A percentile compares a stretch with the other conserved stretches of the same genome.
These are phyloP conservation scores for Anacardium occidentale DNA, from an alignment of 345 rosid genomes.

Conservation along the genomic window DNA sequence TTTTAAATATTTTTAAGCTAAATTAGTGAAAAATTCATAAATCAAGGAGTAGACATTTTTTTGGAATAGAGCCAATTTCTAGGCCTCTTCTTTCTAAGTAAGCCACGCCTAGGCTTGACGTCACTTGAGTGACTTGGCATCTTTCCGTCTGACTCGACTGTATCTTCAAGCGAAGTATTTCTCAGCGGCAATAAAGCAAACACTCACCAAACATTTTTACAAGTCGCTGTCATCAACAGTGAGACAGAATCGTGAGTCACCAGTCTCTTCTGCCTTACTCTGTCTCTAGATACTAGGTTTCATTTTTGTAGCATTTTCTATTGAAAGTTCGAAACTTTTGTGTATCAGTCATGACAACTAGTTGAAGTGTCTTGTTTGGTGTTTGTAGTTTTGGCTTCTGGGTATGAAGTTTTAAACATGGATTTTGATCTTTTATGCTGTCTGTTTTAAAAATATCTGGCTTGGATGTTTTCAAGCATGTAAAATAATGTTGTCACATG, in stretches of 20 bases:
- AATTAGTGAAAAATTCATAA: no score
- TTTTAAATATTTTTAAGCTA: no score
- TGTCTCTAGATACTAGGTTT: neutral
- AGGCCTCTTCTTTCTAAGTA: neutral
- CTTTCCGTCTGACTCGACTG: neutral
- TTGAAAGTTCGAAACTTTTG: neutral
- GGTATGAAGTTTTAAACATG: neutral
- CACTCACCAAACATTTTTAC: neutral
- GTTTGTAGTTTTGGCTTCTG: neutral
- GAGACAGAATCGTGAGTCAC: neutral
- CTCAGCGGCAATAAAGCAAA: constrained; percentile 13
- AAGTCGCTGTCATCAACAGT: neutral
- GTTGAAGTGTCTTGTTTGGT: neutral
- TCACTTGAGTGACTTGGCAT: neutral
- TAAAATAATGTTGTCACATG: no score
- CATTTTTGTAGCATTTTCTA: neutral
- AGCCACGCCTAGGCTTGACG: neutral
- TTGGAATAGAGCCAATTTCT: neutral
- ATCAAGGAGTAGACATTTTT: neutral
- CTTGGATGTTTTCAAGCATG: neutral
- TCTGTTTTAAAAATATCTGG: neutral
- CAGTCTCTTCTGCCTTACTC: neutral
- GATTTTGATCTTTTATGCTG: neutral
- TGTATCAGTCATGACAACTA: neutral
- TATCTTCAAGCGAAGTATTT: neutral